These are phyloP conservation scores for Boechera divaricarpa DNA, from an alignment of 345 rosid species.

Conservation along the genomic window DNA sequence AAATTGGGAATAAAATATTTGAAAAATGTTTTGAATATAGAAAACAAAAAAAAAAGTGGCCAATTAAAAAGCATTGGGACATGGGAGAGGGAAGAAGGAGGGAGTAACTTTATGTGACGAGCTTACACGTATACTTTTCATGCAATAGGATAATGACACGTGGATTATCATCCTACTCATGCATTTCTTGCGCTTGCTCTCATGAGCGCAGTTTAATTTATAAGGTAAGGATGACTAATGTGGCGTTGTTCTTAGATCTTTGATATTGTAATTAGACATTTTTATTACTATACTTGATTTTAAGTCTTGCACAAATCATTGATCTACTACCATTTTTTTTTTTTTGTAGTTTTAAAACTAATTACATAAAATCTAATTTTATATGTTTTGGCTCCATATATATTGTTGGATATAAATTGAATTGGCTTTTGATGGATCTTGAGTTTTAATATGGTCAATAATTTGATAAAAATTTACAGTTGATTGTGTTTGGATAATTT, in stretches of 20 bases:
- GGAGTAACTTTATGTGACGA: constrained; percentile 19
- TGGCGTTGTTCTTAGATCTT: not conserved
- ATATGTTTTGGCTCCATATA: not conserved
- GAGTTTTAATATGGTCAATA: not conserved
- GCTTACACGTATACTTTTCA: constrained; percentile 15
- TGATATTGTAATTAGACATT: not conserved
- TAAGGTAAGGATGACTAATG: not conserved
- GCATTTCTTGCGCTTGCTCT: not conserved
- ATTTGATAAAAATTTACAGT: no score
- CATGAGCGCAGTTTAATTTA: constrained; percentile 11
- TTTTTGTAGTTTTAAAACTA: no score
- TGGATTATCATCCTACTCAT: constrained; percentile 11
- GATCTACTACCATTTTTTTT: no score
- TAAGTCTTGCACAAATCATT: not conserved
- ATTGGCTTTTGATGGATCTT: not conserved
- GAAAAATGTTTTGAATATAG: not conserved
- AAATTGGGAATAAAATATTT: constrained; percentile 27
- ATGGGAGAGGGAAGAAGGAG: not conserved
- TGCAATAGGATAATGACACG: constrained; percentile 29
- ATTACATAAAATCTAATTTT: no score
- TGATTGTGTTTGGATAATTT: no score
- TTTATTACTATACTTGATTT: not conserved
- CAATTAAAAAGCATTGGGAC: constrained; percentile 16
- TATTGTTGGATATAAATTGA: not conserved
- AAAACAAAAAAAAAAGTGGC: not conserved